Conservation (phyloP, 2,329 filamentous ascomycete species). For the Beauveria sp. region DNA sequence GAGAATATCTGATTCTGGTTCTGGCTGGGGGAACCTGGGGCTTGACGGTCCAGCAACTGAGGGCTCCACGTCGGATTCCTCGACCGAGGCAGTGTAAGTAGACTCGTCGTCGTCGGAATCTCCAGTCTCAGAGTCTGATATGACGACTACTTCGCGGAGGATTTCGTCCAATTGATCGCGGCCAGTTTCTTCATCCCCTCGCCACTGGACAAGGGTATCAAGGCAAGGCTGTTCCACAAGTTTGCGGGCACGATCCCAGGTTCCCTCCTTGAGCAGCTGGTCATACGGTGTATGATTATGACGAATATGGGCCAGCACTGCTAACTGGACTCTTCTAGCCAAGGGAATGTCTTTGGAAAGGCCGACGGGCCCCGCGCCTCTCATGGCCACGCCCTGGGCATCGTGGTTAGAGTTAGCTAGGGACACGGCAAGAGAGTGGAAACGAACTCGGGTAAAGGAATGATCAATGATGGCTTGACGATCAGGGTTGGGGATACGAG, state of each 20-base stretch:
- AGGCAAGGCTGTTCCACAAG: constrained; percentile 54
- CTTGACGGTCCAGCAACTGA: background rate
- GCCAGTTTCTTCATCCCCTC: constrained; percentile 61
- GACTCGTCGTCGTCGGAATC: constrained; percentile 30
- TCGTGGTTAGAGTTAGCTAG: constrained; percentile 10
- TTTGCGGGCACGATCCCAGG: constrained; percentile 52
- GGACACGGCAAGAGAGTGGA: background rate
- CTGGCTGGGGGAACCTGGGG: background rate
- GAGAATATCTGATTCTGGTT: background rate
- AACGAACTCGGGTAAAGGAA: constrained; percentile 53
- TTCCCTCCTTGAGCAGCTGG: constrained; percentile 48
- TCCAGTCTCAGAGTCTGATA: constrained; percentile 51
- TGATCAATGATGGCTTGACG: constrained; percentile 54
- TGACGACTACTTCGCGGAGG: constrained; percentile 57
- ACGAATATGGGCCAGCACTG: constrained; percentile 58
- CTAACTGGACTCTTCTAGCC: constrained; percentile 56
- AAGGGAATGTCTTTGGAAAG: constrained; percentile 48
- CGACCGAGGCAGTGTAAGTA: constrained; percentile 23
- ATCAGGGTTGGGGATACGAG: constrained; percentile 57
- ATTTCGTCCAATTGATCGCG: constrained; percentile 62
- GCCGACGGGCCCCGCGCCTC: constrained; percentile 50
- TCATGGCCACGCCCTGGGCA: constrained; percentile 40
- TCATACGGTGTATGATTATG: constrained; percentile 63
- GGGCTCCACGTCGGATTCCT: constrained; percentile 14
- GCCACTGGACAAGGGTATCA: constrained; percentile 63